Base-by-base conservation (phyloP, 2,329 filamentous ascomycete species). In the Pseudocercospora vitis region DNA sequence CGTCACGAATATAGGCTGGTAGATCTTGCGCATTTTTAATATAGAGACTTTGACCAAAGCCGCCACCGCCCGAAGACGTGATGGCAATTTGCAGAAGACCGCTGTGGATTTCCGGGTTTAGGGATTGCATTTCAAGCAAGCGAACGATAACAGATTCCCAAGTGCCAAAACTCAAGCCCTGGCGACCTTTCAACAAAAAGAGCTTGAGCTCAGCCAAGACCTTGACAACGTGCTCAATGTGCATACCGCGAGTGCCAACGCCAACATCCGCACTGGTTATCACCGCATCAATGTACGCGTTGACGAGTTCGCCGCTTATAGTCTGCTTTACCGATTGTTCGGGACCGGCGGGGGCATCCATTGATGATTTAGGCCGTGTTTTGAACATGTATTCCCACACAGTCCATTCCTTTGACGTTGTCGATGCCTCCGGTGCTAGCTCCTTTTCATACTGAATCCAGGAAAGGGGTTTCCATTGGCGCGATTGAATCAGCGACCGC, bases 301-400 rank as follows among this genome's bases (percentile, higher is more conserved):
- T 71, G 21, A 84, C 74, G 8, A 85, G 75, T 66, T 86, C 83
- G 35, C 74, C 73, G 62, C 81, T 84, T 61, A 86, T 76, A 0
- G 79, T 83, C 46, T 73, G 68, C 31, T 68, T 66, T 7, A 75
- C 71, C 32, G 64, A 62, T 7, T 53, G 21, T 3, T 35, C 26
- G 16, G 52, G 32, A 6, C 40, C 46, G 4, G 48, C 23, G 1
- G 53, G 40, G 7, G 50, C 48, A 32, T 65, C 60, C 55, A 61
- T 63, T 7, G 49, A 62, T 7, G 55, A 40, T 26, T 53, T 16
- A 50, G 57, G 18, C 31, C 50, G 63, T 3, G 62, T 66, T 33
- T 67, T 67, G 56, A 68, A 68, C 7, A 65, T 35, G 37, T 63
- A 67, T 57, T 57, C 68, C 52, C 65, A 61, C 11, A 58, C 59